phyloP scores from a whole-genome alignment of 805 yeast species.

The Scheffersomyces coipomensis region DNA sequence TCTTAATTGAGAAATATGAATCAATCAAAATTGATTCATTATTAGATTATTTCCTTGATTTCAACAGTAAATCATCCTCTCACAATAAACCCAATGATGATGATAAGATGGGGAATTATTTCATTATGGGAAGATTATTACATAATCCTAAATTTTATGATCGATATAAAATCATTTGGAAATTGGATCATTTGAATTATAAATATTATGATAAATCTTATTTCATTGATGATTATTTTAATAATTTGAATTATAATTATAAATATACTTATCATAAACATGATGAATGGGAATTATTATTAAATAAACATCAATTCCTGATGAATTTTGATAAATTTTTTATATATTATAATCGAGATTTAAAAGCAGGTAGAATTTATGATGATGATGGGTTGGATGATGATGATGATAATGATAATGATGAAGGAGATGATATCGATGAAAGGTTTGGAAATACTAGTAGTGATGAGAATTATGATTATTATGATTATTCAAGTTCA shows the following conservation, averaged over 20 bases:
- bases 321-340: constrained; percentile 20
- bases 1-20: constrained; percentile 15
- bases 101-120: not conserved
- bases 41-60: constrained; percentile 9
- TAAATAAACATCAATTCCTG: constrained; percentile 11
- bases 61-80: not conserved
- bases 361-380: not conserved
- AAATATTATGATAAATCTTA: constrained; percentile 14
- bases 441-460: not conserved
- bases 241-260: not conserved
- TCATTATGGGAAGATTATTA: not conserved
- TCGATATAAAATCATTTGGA: constrained; percentile 17
- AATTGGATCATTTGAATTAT: constrained; percentile 14
- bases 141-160: constrained; percentile 15
- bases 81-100: not conserved
- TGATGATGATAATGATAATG: constrained; percentile 5
- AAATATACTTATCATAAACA: not conserved
- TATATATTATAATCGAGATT: constrained; percentile 3
- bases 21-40: constrained; percentile 14
- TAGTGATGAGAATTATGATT: not conserved
- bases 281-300: not conserved
- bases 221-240: constrained; percentile 8
- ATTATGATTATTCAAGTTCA: not conserved
- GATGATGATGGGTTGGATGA: constrained; percentile 1
- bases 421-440: constrained; percentile 1